Base-by-base conservation (phyloP, 2,329 filamentous ascomycete genomes). In the Orbilia ellipsospora region DNA sequence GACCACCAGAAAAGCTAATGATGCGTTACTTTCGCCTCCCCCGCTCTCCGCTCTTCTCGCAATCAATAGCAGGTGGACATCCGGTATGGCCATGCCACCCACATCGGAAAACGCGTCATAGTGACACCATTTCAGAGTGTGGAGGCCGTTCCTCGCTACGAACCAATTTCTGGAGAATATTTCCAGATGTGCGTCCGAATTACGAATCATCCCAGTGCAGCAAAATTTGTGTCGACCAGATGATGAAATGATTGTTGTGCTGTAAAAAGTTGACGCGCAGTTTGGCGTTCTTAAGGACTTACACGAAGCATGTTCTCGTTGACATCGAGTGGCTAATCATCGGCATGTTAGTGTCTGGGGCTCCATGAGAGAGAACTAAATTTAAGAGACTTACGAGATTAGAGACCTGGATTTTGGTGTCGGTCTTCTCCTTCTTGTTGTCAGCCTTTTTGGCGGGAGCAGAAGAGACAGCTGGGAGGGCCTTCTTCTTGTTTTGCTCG, bases 301-400 rank as follows among this genome's bases (percentile, higher is more conserved):
- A 99, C 95, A 95, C 99, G 98, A 87, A 99, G 96, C 90, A 96
- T 92, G 86, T 86, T 86, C 88, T 98, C 94, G 85, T 90, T 92
- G 84, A 99, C 93, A 89, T 99, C 95, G 86, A 90, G 90, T 83
- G 95, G 95, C 93, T 98, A 80, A 40, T 15, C 67, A 16, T 7
- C 31, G 6, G 26, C 60, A 83, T 91, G 54, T 79, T 77, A 79
- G 77, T 64, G 55, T 56, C 16, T 52, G 42, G 59, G 10, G 2
- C 13, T 20, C 8, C 26, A 31, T 20, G 13, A 57, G 7, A 13
- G 55, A 36, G 48, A 78, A 78, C 77, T 54, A 18, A 42, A 13
- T 16, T 18, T 7, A 6, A 20, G 36, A 40, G 78, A 84, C 93
- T 84, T 90, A 97, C 94, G 87, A 99, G 88, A 86, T 96, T 96